Evolutionary conservation across 306 rosid genomes (phyloP).

Genomic region (Mucuna pruriens): DNA sequence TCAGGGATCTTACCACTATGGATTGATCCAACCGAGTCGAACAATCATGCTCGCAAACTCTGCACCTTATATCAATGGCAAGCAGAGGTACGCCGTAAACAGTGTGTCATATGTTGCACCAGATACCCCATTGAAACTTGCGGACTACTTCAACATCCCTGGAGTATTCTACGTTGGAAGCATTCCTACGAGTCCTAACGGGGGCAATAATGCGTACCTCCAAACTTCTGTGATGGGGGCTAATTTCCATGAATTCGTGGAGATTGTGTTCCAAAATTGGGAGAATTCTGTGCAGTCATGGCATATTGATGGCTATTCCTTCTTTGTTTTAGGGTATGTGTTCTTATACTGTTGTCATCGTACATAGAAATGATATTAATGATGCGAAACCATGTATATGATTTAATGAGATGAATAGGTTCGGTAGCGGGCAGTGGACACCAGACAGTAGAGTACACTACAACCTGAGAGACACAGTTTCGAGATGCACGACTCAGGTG

Average conservation of each 20-base stretch:
- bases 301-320: slow-evolving; percentile 90
- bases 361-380: no score
- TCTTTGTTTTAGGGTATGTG: slow-evolving; percentile 94
- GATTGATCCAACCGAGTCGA: slow-evolving; percentile 72
- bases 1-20: slow-evolving; percentile 96
- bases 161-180: slow-evolving; percentile 86
- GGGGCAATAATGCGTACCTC: slow-evolving; percentile 69
- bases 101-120: slow-evolving; percentile 71
- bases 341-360: no score
- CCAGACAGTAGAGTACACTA: slow-evolving; percentile 70
- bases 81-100: slow-evolving; percentile 92
- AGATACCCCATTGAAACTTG: slow-evolving; percentile 89
- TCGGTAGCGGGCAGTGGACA: slow-evolving; percentile 96
- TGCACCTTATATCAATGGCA: slow-evolving; percentile 82
- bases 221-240: slow-evolving; percentile 90
- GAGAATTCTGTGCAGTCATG: slow-evolving; percentile 85
- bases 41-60: slow-evolving; percentile 89
- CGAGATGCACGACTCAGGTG: slow-evolving; percentile 89
- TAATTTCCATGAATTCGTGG: slow-evolving; percentile 77
- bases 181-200: slow-evolving; percentile 65
- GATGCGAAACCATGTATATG: no score
- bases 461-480: slow-evolving; percentile 87
- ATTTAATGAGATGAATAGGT: slow-evolving; percentile 56
- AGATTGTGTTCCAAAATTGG: slow-evolving; percentile 96
- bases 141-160: slow-evolving; percentile 78